These are phyloP conservation scores for Lactifluus rugatus DNA, from an alignment of 768 basidiomycete species.

Conservation along the genomic window DNA sequence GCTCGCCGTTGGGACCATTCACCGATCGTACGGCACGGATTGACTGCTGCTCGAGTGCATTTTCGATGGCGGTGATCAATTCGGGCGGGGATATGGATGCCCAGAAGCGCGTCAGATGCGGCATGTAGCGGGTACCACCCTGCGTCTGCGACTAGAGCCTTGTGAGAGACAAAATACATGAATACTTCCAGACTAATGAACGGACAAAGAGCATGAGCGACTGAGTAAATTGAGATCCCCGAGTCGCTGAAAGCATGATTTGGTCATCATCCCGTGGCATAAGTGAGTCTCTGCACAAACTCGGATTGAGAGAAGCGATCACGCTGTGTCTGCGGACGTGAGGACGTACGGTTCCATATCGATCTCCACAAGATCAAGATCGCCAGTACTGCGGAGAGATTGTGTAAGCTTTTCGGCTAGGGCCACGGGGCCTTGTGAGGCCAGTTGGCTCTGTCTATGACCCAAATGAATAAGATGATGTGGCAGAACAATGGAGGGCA, in stretches of 20 bases:
- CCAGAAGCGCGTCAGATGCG: conserved; percentile 77
- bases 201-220: conserved; percentile 73
- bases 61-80: conserved; percentile 45
- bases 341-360: conserved; percentile 32
- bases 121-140: conserved; percentile 58
- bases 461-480: not conserved
- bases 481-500: not conserved
- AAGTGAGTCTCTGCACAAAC: conserved; percentile 21
- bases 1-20: conserved; percentile 25
- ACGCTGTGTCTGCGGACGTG: not conserved
- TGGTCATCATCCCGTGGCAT: conserved; percentile 49
- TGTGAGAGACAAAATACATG: not conserved
- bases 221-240: conserved; percentile 69
- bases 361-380: conserved; percentile 64
- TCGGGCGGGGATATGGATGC: conserved; percentile 43
- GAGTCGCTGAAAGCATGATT: conserved; percentile 47
- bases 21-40: conserved; percentile 24
- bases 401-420: conserved; percentile 67
- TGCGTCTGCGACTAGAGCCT: conserved; percentile 71
- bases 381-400: conserved; percentile 57
- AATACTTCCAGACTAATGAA: conserved; percentile 13
- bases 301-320: not conserved
- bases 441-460: conserved; percentile 60
- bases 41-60: conserved; percentile 38
- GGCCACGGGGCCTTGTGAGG: conserved; percentile 37